Base-by-base conservation (phyloP, 768 basidiomycete species). In the Boletellus ananas region DNA sequence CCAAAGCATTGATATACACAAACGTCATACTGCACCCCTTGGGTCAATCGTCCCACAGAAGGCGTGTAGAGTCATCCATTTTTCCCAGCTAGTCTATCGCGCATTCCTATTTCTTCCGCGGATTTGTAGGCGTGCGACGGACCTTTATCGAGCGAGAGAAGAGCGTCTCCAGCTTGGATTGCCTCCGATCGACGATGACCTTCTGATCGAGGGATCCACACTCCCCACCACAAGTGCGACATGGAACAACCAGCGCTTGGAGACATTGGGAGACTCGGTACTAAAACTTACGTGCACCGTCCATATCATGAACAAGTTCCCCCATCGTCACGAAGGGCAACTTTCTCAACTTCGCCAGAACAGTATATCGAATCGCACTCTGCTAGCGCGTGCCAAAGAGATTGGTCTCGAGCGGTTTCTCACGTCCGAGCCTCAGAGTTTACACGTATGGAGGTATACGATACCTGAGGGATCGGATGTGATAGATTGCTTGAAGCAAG, bases 211-310 rank as follows among this genome's bases (percentile, higher is more conserved):
- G 61, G 89, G 88, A 6, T 75, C 89, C 20, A 91, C 89, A 1
- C 70, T 91, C 11, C 93, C 92, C 1, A 74, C 75, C 33, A 77
- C 85, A 6, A 62, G 61, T 31, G 76, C 80, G 7, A 77, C 78
- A 9, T 90, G 80, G 70, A 89, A 78, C 66, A 94, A 94, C 55
- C 90, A 95, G 59, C 81, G 89, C 1, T 65, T 94, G 48, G 93
- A 95, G 65, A 93, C 90, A 0, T 72, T 94, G 7, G 93, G 93
- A 9, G 93, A 95, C 60, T 80, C 85, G 0, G 88, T 92, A 1
- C 73, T 92, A 37, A 85, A 92, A 59, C 67, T 94, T 21, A 79
- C 83, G 43, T 82, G 83, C 4, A 86, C 85, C 18, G 81, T 91
- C 3, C 80, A 92, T 60, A 69, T 90, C 5, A 84, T 85, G 69